Evolutionary conservation across 1,139 yeast genomes (phyloP).

Genomic region (Geotrichum reessii): DNA sequence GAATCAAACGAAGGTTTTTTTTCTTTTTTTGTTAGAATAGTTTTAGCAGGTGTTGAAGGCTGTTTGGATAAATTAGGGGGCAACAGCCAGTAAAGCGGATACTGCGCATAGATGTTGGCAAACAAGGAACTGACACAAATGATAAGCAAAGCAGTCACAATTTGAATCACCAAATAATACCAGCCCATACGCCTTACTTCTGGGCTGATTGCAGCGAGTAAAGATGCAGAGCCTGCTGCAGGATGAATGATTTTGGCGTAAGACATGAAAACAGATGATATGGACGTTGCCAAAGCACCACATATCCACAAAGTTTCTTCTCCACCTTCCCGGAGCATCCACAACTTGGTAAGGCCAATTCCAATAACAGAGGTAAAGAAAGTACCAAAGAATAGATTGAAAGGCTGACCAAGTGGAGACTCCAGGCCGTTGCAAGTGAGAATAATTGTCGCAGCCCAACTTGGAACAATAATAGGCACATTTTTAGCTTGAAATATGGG

Average conservation of each 20-base stretch:
- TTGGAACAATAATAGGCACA: constrained; percentile 54
- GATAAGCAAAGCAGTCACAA: constrained; percentile 48
- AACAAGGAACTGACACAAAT: constrained; percentile 49
- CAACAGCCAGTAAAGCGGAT: constrained; percentile 64
- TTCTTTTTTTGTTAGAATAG: background rate
- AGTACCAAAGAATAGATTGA: constrained; percentile 55
- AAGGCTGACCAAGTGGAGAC: constrained; percentile 63
- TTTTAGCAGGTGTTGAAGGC: background rate
- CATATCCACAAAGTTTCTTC: constrained; percentile 48
- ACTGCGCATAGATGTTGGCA: constrained; percentile 50
- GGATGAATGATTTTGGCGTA: constrained; percentile 59
- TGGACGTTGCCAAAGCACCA: constrained; percentile 56
- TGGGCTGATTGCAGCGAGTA: constrained; percentile 51
- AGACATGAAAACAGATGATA: constrained; percentile 54
- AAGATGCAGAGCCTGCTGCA: constrained; percentile 69
- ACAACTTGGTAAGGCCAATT: constrained; percentile 51
- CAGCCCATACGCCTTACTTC: constrained; percentile 51
- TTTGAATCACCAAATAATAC: constrained; percentile 60
- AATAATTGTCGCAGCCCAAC: constrained; percentile 60
- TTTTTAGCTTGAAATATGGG: constrained; percentile 43
- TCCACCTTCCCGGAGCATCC: constrained; percentile 38
- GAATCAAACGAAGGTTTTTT: background rate
- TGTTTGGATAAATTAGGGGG: constrained; percentile 30
- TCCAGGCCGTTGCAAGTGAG: constrained; percentile 52
- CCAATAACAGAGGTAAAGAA: constrained; percentile 52